Conservation (phyloP, 192 early-diverging fungal species). For the Neocallimastix lanati region DNA sequence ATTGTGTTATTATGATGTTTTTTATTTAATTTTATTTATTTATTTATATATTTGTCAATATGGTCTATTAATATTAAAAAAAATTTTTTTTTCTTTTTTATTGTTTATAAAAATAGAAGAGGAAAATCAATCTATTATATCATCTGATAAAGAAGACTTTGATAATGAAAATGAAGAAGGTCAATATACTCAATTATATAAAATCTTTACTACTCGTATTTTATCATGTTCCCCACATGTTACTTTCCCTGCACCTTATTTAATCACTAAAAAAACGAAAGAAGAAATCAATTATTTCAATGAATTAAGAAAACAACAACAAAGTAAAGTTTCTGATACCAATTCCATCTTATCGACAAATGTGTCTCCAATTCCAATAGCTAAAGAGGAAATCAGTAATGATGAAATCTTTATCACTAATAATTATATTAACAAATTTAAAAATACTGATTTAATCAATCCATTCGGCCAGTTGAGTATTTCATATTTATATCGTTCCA, state of each 20-base stretch:
- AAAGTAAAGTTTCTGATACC: not conserved
- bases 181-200: not conserved
- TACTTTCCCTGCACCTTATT: constrained; percentile 64
- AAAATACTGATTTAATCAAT: constrained; percentile 11
- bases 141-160: not conserved
- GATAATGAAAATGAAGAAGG: not conserved
- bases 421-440: not conserved
- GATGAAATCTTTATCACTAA: not conserved
- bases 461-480: constrained; percentile 63
- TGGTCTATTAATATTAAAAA: too few species aligned
- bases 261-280: constrained; percentile 43
- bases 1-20: too few species aligned
- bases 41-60: too few species aligned
- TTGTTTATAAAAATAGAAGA: not conserved
- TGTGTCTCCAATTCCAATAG: not conserved
- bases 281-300: constrained; percentile 23
- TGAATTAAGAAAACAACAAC: constrained; percentile 3
- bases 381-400: not conserved
- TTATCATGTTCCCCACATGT: constrained; percentile 82
- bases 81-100: too few species aligned
- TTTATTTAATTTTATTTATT: too few species aligned
- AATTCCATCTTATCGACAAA: not conserved
- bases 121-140: not conserved
- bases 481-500: not conserved
- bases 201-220: constrained; percentile 10